Evolutionary conservation across 805 yeast species (phyloP), one percentile per base, ranked within the genome.

Genomic region (Wickerhamomyces subpelliculosus): DNA sequence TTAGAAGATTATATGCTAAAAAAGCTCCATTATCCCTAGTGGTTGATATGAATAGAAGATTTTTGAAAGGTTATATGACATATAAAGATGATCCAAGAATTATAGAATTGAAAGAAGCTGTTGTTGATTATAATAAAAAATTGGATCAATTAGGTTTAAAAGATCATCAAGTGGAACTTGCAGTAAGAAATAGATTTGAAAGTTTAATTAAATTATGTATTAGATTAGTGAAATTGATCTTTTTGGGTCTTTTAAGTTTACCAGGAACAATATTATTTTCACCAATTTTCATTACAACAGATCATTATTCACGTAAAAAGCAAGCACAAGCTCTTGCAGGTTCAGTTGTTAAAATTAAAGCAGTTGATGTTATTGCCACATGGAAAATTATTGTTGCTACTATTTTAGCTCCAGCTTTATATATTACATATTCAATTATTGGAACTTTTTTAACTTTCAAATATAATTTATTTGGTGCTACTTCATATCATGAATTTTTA

Each of bases 301-400:
- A 79, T 51, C 59, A 61, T 22, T 81, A 85, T 39, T 81, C 96
- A 12, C 73, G 68, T 42, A 67, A 68, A 44, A 88, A 89, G 61
- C 87, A 89, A 29, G 67, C 61, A 43, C 73, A 77, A 27, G 97
- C 97, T 0, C 67, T 90, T 43, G 88, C 86, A n/a, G 83, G 74
- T n/a, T 87, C 96, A 0, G 73, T 85, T 1, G 98, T 90, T 14
- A 90, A 90, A 57, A 80, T 90, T 45, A 79, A 80, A 56, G 97
- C 95, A 12, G 77, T 75, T 36, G 98, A 90, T 58, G 94, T 90
- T 29, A 68, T 90, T 39, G 97, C 97, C 3, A 86, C 97, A 2
- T 90, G 98, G 98, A 90, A 90, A 60, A 75, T 90, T 33, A 70
- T 89, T 42, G 85, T 89, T 19, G 79, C 90, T 14, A 70, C 90